Evolutionary conservation across 2,329 filamentous ascomycete genomes (phyloP).

Genomic region (Rhytidhysteron rufulum): DNA sequence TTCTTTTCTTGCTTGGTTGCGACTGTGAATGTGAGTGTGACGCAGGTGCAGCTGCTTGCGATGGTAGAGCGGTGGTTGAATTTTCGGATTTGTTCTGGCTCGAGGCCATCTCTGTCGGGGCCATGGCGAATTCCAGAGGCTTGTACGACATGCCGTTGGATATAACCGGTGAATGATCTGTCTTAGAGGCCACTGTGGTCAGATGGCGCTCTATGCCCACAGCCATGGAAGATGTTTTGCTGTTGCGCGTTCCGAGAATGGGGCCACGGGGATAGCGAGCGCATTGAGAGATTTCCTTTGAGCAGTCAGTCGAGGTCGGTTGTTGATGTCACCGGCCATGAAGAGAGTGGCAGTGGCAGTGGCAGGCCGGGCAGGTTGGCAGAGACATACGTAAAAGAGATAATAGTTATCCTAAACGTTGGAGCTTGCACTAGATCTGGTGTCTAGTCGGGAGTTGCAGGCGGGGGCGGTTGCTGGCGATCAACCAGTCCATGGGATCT

Average conservation of each 20-base stretch:
- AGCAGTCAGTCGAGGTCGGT: conserved; percentile 3
- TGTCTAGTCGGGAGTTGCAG: conserved; percentile 24
- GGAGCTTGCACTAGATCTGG: conserved; percentile 31
- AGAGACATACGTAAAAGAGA: neutral
- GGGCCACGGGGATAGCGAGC: conserved; percentile 17
- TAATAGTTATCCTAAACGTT: conserved; percentile 28
- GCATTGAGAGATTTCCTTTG: conserved; percentile 22
- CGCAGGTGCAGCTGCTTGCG: conserved; percentile 14
- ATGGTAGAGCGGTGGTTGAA: conserved; percentile 16
- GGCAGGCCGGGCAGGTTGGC: neutral
- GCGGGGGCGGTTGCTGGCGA: conserved; percentile 28
- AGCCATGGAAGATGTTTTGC: conserved; percentile 34
- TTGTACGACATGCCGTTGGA: conserved; percentile 34
- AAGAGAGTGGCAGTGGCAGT: neutral
- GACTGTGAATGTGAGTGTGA: conserved; percentile 17
- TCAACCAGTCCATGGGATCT: conserved; percentile 30
- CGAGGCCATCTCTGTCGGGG: conserved; percentile 18
- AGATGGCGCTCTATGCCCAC: conserved; percentile 32
- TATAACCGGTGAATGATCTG: conserved; percentile 30
- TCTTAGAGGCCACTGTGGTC: conserved; percentile 29
- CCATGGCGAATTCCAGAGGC: conserved; percentile 22
- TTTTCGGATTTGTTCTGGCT: conserved; percentile 19
- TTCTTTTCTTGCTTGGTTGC: conserved; percentile 31
- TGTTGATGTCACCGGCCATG: neutral
- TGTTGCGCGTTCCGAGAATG: conserved; percentile 24